These are phyloP conservation scores for Fusarium denticulatum DNA, from an alignment of 2,329 filamentous ascomycete genomes.

Conservation along the genomic window DNA sequence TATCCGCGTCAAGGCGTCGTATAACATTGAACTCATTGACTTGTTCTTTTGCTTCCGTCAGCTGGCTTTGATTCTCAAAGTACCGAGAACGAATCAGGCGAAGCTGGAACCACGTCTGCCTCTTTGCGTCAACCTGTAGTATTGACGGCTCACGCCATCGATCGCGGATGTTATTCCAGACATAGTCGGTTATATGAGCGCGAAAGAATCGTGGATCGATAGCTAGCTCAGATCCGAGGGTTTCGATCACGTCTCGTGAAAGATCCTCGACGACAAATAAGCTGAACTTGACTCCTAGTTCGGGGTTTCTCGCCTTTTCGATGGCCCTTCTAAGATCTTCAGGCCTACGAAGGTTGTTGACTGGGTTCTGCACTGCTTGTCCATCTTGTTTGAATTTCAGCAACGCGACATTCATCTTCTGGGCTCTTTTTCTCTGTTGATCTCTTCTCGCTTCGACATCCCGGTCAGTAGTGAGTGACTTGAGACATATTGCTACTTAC, in stretches of 20 bases:
- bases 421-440: background rate
- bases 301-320: fast-evolving
- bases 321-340: background rate
- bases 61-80: background rate
- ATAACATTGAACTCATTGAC: background rate
- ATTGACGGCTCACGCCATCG: background rate
- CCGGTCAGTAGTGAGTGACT: fast-evolving
- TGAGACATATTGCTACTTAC: fast-evolving
- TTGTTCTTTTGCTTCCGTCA: fast-evolving
- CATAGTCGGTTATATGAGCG: background rate
- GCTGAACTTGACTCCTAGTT: fast-evolving
- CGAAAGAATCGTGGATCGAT: background rate
- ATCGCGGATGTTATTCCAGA: background rate
- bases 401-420: background rate
- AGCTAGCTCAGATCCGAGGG: background rate
- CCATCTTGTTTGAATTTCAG: background rate
- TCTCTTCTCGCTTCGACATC: fast-evolving
- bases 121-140: background rate
- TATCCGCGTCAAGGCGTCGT: background rate
- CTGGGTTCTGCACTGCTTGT: fast-evolving
- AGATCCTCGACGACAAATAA: background rate
- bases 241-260: background rate
- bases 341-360: fast-evolving
- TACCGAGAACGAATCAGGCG: background rate
- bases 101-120: background rate